phyloP scores from a whole-genome alignment of 2,329 filamentous ascomycete species.

The Monascus ruber region DNA sequence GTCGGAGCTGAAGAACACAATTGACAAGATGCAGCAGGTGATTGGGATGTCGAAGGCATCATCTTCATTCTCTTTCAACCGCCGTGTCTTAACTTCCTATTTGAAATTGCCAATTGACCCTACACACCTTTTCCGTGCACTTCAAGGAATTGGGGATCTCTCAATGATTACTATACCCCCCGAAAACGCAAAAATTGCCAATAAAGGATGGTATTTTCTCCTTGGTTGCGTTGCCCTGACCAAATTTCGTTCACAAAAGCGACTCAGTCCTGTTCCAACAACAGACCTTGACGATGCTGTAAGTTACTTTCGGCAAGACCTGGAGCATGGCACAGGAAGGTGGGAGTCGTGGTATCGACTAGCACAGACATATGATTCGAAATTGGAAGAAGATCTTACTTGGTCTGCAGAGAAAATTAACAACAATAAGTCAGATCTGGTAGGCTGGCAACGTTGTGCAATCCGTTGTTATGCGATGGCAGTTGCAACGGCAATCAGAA shows the following conservation, averaged over 20 bases:
- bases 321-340: slow-evolving; percentile 68
- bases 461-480: slow-evolving; percentile 75
- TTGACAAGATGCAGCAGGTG: slow-evolving; percentile 85
- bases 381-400: slow-evolving; percentile 73
- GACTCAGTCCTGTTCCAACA: slow-evolving; percentile 65
- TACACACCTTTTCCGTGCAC: slow-evolving; percentile 64
- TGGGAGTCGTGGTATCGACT: slow-evolving; percentile 90
- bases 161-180: slow-evolving; percentile 59
- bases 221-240: slow-evolving; percentile 79
- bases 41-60: slow-evolving; percentile 67
- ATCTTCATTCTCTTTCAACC: slow-evolving; percentile 74
- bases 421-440: slow-evolving; percentile 62
- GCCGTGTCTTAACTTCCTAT: slow-evolving; percentile 68
- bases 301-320: slow-evolving; percentile 66
- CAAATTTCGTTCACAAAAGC: slow-evolving; percentile 71
- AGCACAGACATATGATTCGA: slow-evolving; percentile 76
- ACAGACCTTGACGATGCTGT: slow-evolving; percentile 75
- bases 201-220: slow-evolving; percentile 84
- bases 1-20: slow-evolving; percentile 76
- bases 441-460: slow-evolving; percentile 63
- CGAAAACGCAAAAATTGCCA: slow-evolving; percentile 59
- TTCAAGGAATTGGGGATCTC: slow-evolving; percentile 65
- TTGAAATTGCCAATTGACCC: slow-evolving; percentile 78
- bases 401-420: slow-evolving; percentile 91
- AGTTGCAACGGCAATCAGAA: slow-evolving; percentile 48